Conservation (phyloP, 2,329 filamentous ascomycete species). For the Colletotrichum sp. region DNA sequence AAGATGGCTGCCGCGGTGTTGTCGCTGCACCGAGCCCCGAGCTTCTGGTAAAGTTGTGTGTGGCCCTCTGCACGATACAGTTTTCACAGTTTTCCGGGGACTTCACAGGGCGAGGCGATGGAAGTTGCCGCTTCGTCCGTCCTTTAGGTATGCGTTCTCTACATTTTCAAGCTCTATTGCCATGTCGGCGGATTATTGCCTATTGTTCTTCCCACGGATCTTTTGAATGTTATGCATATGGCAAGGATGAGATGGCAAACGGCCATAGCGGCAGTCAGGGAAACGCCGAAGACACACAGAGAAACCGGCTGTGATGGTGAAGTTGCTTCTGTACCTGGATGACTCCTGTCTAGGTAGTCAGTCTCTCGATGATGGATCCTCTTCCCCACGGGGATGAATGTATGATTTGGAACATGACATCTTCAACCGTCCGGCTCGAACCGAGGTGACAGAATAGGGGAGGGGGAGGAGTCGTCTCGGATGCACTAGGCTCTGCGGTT, state of each 20-base stretch:
- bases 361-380: not conserved
- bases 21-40: not conserved
- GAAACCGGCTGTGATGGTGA: not conserved
- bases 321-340: not conserved
- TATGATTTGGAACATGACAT: not conserved
- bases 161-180: not conserved
- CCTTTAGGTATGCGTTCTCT: not conserved
- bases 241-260: not conserved
- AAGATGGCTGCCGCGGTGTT: not conserved
- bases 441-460: not conserved
- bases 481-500: not conserved
- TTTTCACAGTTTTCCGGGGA: not conserved
- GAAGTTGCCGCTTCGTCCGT: not conserved
- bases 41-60: not conserved
- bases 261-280: not conserved
- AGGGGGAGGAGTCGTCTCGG: not conserved
- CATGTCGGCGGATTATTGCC: not conserved
- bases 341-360: not conserved
- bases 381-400: not conserved
- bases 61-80: not conserved
- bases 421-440: not conserved
- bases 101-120: not conserved
- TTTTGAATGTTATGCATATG: not conserved
- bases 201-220: not conserved
- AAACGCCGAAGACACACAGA: not conserved